Base-by-base conservation (phyloP, 1,139 yeast species). In the Hyphopichia wangnamkhiaoensis region DNA sequence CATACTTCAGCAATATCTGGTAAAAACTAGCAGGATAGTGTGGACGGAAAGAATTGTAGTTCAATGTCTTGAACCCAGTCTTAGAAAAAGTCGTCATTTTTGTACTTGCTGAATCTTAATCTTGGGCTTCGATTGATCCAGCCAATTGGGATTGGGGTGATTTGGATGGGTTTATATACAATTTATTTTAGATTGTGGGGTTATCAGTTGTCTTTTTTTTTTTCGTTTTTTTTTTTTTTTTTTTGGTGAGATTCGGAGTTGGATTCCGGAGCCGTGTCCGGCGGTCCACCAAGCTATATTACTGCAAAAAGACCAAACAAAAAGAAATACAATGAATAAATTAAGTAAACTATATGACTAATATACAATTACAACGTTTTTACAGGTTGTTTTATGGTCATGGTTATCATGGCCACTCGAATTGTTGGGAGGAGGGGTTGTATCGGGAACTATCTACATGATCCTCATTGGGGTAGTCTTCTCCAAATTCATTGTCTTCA, bases 61-160 rank as follows among this genome's bases (percentile, higher is more conserved):
- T 66, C 36, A 73, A 61, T 0, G 91, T 72, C 43, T 80, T 74
- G 63, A 81, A 88, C 15, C 71, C 68, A 1, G 68, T 53, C 38
- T 76, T 79, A 5, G 91, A 68, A 56, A 83, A 88, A 1, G 86
- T 75, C 2, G 91, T 62, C 94, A 86, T 86, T 33, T 52, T 53
- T 27, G 9, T 50, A 37, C 23, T 45, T 41, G 42, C 56, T 58
- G 58, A 57, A 4, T 55, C 49, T 2, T 51, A 42, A 4, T 62
- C 61, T 26, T 58, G n/a, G n/a, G n/a, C n/a, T n/a, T n/a, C n/a
- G n/a, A n/a, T 58, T 23, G 10, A 23, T 9, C 14, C 9, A 10
- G 14, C 9, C 12, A 8, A 6, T 26, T n/a, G 25, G 9, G 6
- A 18, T 6, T 34, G 35, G 51, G 59, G 2, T 61, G 63, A 15